Evolutionary conservation across 169 alveolate species (phyloP), one percentile per base, ranked within the genome.

Genomic region (Cytauxzoon felis): DNA sequence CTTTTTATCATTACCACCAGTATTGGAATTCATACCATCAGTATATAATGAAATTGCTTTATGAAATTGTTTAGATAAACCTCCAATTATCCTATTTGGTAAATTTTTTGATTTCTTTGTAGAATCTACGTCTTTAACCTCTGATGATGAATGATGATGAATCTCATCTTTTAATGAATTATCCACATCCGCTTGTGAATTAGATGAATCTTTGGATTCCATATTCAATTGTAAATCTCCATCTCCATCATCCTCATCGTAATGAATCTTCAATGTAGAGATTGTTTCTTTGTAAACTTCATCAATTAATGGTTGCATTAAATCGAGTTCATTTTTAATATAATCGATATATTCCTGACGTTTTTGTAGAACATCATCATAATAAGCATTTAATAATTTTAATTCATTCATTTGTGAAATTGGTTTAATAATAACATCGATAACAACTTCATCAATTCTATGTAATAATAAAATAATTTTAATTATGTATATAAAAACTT

Each of bases 401-500:
- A 73, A 57, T 38, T 58, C 69, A 41, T 41, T n/a, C 30, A 47
- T 59, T 50, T 73, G 75, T 11, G 78, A 34, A 21, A 63, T 72
- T 6, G 84, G 84, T 49, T 73, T 73, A 23, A 63, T 52, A 1
- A 73, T 43, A 8, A 65, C 57, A 19, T 52, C 59, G 41, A 64
- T 48, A 24, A 59, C 60, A 26, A 63, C 47, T 29, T 73, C 84
- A 27, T 19, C 57, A 42, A 73, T 51, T 49, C 69, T 66, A 68
- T 30, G 18, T 18, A 1, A 50, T 13, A 30, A 54, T 3, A n/a
- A 13, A 6, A 8, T 0, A 18, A n/a, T 8, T 2, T n/a, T n/a
- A n/a, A n/a, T n/a, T n/a, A n/a, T n/a, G n/a, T n/a, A n/a, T n/a
- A 11, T 48, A 16, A 42, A 1, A 3, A 66, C 78, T 8, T 30